These are phyloP conservation scores for Alternaria incomplexa DNA, from an alignment of 2,329 filamentous ascomycete genomes.

Conservation along the genomic window DNA sequence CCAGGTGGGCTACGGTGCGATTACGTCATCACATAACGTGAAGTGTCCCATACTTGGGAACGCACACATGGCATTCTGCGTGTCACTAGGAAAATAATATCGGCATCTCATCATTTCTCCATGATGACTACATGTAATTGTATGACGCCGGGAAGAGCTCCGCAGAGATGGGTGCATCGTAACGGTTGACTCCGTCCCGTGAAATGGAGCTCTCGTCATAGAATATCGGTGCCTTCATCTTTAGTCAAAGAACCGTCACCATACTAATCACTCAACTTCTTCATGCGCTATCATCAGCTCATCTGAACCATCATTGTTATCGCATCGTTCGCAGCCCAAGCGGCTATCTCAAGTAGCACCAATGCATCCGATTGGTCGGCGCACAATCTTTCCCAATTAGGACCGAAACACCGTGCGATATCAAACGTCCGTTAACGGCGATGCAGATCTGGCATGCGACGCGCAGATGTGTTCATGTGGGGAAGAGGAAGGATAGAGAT, in stretches of 20 bases:
- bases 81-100: not conserved
- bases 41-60: too few species aligned
- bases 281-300: not conserved
- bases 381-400: constrained; percentile 19
- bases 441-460: not conserved
- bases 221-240: not conserved
- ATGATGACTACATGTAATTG: not conserved
- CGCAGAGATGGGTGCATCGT: not conserved
- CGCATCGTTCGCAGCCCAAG: not conserved
- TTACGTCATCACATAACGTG: not conserved
- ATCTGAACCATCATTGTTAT: not conserved
- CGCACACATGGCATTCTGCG: not conserved
- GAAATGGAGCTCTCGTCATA: not conserved
- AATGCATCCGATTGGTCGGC: constrained; percentile 3
- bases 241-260: not conserved
- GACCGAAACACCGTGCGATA: constrained; percentile 2
- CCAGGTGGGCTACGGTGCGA: not conserved
- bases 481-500: not conserved
- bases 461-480: not conserved
- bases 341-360: not conserved
- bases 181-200: not conserved
- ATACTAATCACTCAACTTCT: not conserved
- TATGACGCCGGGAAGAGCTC: not conserved
- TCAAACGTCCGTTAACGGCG: constrained; percentile 8
- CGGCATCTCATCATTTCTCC: not conserved